Evolutionary conservation across 129 eudicot species (phyloP), one percentile per base, ranked within the genome.

Genomic region (Dittrichia graveolens): DNA sequence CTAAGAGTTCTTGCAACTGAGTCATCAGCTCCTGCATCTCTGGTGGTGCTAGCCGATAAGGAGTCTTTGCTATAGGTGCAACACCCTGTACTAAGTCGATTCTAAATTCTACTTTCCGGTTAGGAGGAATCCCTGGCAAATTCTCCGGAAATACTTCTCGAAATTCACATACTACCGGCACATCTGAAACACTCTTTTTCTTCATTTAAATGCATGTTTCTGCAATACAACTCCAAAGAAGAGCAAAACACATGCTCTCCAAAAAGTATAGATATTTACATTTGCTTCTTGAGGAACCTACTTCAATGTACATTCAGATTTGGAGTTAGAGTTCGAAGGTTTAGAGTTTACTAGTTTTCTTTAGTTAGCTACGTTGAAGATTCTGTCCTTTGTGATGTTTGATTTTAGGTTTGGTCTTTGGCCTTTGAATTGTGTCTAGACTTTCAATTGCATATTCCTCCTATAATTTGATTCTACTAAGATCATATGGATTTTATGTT

Each of bases 401-500:
- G 94, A 41, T 83, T 92, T 63, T 44, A 87, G 65, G 73, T 85
- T 43, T 84, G 85, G 68, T 73, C 64, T 14, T 90, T 88, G 38
- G 50, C 66, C 18, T 71, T 80, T 78, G 81, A 75, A 43, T 73
- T 75, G 65, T 72, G 81, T 5, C 50, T 62, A 49, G 54, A 6
- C 3, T 40, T 48, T 69, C 48, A 34, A 46, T 40, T n/a, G 41
- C 7, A 14, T 3, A 16, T 7, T 41, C 11, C 50, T 41, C 4
- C 11, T 67, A 40, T 62, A 5, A 59, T 31, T 59, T 59, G 43
- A 8, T 53, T 8, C 37, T 53, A n/a, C 3, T 53, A n/a, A 6
- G 34, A 53, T 6, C 35, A 43, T 43, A 2, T 24, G 9, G 47
- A 3, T 9, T 2, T n/a, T n/a, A n/a, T 1, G 7, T 43, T 5